Conservation (phyloP, 331 rosid genomes). For the Prunus yedoensis region DNA sequence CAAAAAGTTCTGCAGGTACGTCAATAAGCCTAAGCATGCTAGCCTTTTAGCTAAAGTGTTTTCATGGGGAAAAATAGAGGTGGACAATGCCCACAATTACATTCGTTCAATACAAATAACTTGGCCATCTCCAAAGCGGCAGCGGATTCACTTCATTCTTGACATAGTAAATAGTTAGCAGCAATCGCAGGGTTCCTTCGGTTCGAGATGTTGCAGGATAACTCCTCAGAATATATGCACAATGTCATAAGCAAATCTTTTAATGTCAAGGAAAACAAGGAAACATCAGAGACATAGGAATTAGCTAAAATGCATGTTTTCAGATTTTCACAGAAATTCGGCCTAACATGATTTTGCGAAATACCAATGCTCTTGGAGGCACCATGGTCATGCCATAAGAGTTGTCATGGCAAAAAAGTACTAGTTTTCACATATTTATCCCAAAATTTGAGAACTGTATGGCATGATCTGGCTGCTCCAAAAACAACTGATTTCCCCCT, state of each 20-base stretch:
- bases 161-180: background rate
- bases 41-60: background rate
- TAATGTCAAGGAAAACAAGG: slow-evolving; percentile 45
- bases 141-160: slow-evolving; percentile 5
- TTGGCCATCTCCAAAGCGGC: background rate
- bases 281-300: background rate
- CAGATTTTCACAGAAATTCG: background rate
- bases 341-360: background rate
- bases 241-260: slow-evolving; percentile 84
- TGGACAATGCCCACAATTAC: slow-evolving; percentile 7
- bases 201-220: slow-evolving; percentile 15
- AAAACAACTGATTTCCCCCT: background rate
- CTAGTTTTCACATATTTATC: background rate
- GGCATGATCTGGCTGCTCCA: background rate
- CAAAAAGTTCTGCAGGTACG: background rate
- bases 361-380: background rate
- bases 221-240: slow-evolving; percentile 78
- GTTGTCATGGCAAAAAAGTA: background rate
- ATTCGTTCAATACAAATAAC: background rate
- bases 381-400: background rate
- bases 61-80: background rate
- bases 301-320: background rate
- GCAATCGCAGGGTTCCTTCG: slow-evolving; percentile 3
- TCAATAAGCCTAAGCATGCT: background rate
- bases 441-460: background rate